A percentile compares a stretch with the other conserved stretches of the same genome.
These are phyloP conservation scores for Fraxinus americana DNA, from an alignment of 257 asterid genomes.

Conservation along the genomic window DNA sequence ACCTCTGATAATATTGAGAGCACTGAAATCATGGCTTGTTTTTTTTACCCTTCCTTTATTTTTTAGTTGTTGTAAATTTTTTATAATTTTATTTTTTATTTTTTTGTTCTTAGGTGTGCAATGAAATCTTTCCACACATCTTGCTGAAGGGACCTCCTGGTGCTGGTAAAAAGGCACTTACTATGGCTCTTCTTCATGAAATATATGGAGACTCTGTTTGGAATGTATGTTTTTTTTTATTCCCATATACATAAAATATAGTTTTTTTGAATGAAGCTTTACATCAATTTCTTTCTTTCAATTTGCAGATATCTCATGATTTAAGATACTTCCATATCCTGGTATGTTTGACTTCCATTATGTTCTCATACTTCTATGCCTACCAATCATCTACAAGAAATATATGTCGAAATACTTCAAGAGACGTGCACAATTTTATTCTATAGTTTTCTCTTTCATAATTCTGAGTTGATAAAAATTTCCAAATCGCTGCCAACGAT, in stretches of 20 bases:
- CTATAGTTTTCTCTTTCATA: too few species aligned
- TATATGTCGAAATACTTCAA: too few species aligned
- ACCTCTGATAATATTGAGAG: too few species aligned
- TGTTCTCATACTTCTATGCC: too few species aligned
- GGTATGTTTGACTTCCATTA: too few species aligned
- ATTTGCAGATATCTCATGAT: too few species aligned
- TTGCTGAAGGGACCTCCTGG: conserved; percentile 78
- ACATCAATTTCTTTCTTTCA: conserved; percentile 3
- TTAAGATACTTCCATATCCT: too few species aligned
- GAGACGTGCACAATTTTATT: too few species aligned
- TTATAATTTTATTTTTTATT: not conserved
- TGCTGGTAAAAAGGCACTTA: conserved; percentile 72
- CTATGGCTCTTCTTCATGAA: conserved; percentile 71
- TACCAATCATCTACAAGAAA: too few species aligned
- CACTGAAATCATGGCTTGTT: too few species aligned
- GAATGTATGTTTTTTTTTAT: conserved; percentile 47
- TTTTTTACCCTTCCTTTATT: not conserved
- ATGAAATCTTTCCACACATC: conserved; percentile 59
- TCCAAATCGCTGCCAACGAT: too few species aligned
- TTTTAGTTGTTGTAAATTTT: not conserved
- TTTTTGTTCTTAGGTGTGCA: conserved; percentile 40
- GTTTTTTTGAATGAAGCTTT: not conserved
- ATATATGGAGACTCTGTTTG: conserved; percentile 66
- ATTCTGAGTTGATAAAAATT: too few species aligned
- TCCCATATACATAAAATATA: not conserved